Evolutionary conservation across 331 rosid species (phyloP), one percentile per base, ranked within the genome.

Genomic region (Quercus phellos): DNA sequence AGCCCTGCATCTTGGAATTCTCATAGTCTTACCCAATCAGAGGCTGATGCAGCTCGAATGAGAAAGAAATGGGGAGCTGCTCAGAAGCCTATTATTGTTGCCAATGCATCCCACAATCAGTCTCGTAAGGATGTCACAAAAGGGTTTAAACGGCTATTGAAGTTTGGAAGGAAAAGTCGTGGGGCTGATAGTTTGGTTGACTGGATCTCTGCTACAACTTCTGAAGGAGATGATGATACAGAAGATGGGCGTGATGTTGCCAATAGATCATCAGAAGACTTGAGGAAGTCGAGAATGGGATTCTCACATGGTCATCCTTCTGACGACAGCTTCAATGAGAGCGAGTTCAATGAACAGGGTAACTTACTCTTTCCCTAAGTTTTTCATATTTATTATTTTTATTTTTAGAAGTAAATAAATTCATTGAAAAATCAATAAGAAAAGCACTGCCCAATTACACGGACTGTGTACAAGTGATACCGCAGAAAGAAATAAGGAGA

Each of bases 51-150:
- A 64, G 85, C 96, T 75, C 85, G 98, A 84, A 96, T 93, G 96
- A 89, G 98, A 85, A 93, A 96, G 88, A 96, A 96, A 87, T 96
- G 99, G 99, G 98, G 98, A 76, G 90, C 98, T 80, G 93, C 97
- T 76, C 98, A 96, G 85, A 96, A 93, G 42, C 98, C 99, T 63
- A 67, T 86, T 80, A 80, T 93, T 71, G 93, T 86, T 78, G 82
- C 96, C 61, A 91, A 87, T 86, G 83, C 96, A 67, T 87, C 96
- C 68, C 90, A 92, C 22, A 93, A 78, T 79, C 98, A 90, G 84
- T 80, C 99, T 6, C 94, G 97, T 74, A 96, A 90, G 88, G 99
- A 96, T 81, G 88, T 90, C 86, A 85, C 99, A 3, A 93, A 85
- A 84, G 99, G 99, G 75, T 91, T 96, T 80, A 96, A 96, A 75